Evolutionary conservation across 2,329 filamentous ascomycete genomes (phyloP).

Genomic region (Plectosphaerella sp.): DNA sequence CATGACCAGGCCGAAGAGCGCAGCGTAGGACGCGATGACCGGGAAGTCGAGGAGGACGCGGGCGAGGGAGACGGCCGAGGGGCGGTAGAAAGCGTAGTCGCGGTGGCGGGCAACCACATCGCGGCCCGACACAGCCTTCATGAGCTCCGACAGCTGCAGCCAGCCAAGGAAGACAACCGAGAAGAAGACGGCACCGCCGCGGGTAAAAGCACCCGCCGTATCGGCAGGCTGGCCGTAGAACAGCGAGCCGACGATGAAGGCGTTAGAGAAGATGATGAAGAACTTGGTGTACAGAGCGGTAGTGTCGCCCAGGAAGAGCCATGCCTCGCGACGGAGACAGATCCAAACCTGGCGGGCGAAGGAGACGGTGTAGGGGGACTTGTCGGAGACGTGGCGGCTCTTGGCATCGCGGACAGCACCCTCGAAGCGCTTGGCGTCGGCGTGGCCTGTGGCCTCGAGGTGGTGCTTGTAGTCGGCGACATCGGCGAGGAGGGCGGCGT

Average conservation of each 20-base stretch:
- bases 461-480: conserved; percentile 44
- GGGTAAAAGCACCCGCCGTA: conserved; percentile 59
- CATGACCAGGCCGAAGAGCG: conserved; percentile 65
- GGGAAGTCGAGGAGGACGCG: conserved; percentile 56
- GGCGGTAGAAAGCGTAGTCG: conserved; percentile 48
- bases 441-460: conserved; percentile 45
- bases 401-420: conserved; percentile 62
- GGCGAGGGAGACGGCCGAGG: conserved; percentile 52
- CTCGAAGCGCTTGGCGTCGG: conserved; percentile 62
- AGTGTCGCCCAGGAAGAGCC: conserved; percentile 72
- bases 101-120: conserved; percentile 48
- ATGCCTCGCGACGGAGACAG: conserved; percentile 73
- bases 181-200: conserved; percentile 45
- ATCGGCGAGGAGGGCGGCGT: conserved; percentile 56
- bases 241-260: conserved; percentile 70
- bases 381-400: conserved; percentile 62
- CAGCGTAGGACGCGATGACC: conserved; percentile 57
- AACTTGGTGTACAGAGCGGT: conserved; percentile 73
- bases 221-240: conserved; percentile 62
- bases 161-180: conserved; percentile 50
- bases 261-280: conserved; percentile 71
- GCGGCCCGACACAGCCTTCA: conserved; percentile 70
- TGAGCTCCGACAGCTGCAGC: conserved; percentile 74
- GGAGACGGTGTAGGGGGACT: conserved; percentile 72
- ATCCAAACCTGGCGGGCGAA: conserved; percentile 67